These are phyloP conservation scores for Entomophthora muscae DNA, from an alignment of 371 early-diverging fungal species.

Conservation along the genomic window DNA sequence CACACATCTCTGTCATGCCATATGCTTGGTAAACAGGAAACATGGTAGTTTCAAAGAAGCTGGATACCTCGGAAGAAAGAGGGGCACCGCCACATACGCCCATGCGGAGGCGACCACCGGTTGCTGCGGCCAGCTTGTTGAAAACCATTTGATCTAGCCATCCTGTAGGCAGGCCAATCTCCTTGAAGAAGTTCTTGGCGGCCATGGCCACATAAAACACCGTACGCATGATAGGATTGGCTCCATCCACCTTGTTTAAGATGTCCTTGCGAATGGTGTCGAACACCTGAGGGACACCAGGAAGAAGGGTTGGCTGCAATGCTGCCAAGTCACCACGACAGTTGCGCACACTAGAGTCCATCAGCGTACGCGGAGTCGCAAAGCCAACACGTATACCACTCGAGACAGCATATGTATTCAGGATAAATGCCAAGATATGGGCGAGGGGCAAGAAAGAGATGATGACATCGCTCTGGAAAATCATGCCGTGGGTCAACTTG, in stretches of 20 bases:
- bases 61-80: slow-evolving; percentile 62
- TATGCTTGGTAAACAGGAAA: slow-evolving; percentile 82
- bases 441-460: slow-evolving; percentile 90
- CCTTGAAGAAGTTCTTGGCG: not conserved
- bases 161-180: not conserved
- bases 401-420: slow-evolving; percentile 50
- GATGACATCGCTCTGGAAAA: slow-evolving; percentile 35
- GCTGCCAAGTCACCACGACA: slow-evolving; percentile 89
- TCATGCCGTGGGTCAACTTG: slow-evolving; percentile 22
- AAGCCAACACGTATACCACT: slow-evolving; percentile 74
- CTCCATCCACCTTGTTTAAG: slow-evolving; percentile 39
- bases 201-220: slow-evolving; percentile 42
- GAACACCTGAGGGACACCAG: slow-evolving; percentile 88
- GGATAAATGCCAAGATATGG: slow-evolving; percentile 77
- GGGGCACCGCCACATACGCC: slow-evolving; percentile 93
- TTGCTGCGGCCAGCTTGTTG: slow-evolving; percentile 25
- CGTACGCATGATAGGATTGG: slow-evolving; percentile 36
- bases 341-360: slow-evolving; percentile 76
- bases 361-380: slow-evolving; percentile 69
- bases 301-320: slow-evolving; percentile 78
- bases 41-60: slow-evolving; percentile 65
- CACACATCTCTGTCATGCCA: slow-evolving; percentile 50
- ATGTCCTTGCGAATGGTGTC: slow-evolving; percentile 82
- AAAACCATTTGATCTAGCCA: slow-evolving; percentile 6
- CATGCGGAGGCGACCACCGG: slow-evolving; percentile 81